Conservation (phyloP, 768 basidiomycete species). For the Lenzites betulinus region DNA sequence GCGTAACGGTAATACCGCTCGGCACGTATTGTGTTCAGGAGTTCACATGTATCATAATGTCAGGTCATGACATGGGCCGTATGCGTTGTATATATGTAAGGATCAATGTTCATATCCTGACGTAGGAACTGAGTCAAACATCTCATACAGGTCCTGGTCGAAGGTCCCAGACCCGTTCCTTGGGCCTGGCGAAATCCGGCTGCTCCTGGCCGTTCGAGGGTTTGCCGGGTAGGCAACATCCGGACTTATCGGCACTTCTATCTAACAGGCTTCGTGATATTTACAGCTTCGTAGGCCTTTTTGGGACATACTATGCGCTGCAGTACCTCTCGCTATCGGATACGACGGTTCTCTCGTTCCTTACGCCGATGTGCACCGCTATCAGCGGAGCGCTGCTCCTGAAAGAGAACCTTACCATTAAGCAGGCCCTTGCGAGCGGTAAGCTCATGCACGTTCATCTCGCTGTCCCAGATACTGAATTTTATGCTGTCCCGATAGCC, state of each 20-base stretch:
- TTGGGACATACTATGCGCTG: constrained; percentile 67
- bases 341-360: constrained; percentile 74
- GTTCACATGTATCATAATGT: not conserved
- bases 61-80: constrained; percentile 48
- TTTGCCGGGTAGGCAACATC: constrained; percentile 51
- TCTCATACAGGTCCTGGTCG: constrained; percentile 35
- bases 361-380: constrained; percentile 66
- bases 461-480: too few relatives aligned
- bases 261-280: not conserved
- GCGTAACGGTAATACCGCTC: not conserved
- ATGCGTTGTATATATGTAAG: constrained; percentile 54
- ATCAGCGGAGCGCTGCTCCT: constrained; percentile 62
- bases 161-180: constrained; percentile 58
- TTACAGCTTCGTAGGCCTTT: constrained; percentile 71
- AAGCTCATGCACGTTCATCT: constrained; percentile 16
- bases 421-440: constrained; percentile 59
- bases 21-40: not conserved
- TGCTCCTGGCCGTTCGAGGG: constrained; percentile 58
- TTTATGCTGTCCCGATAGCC: constrained; percentile 29
- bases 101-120: not conserved
- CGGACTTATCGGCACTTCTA: constrained; percentile 3
- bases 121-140: not conserved
- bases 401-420: constrained; percentile 57
- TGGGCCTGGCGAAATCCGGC: constrained; percentile 69
- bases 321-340: constrained; percentile 79